Percentiles rank a stretch among this genome's conserved stretches.
These are phyloP conservation scores for Silene conica DNA, from an alignment of 148 eudicot species.

Conservation along the genomic window DNA sequence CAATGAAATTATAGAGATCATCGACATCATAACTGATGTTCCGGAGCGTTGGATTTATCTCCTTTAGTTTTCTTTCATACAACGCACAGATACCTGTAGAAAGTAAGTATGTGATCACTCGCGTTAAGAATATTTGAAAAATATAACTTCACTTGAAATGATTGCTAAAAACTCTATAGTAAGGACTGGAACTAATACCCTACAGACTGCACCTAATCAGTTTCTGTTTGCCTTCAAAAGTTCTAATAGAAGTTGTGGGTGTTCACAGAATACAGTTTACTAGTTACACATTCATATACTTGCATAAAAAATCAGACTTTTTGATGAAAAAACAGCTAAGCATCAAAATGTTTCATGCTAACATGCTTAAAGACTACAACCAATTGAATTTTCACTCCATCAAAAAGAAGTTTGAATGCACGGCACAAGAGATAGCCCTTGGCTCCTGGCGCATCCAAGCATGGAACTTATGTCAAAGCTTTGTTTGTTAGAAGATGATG, in stretches of 20 bases:
- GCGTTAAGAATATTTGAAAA: background rate
- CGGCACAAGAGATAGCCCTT: background rate
- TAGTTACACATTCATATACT: background rate
- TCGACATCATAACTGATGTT: slow-evolving; percentile 77
- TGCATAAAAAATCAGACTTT: background rate
- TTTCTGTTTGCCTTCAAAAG: too few relatives aligned
- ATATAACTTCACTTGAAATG: background rate
- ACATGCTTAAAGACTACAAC: background rate
- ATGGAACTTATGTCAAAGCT: background rate
- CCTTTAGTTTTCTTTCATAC: slow-evolving; percentile 90
- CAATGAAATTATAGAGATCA: slow-evolving; percentile 90
- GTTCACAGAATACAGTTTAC: too few relatives aligned
- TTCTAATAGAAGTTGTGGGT: background rate
- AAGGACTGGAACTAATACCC: background rate
- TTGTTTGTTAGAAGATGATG: background rate
- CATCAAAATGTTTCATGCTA: background rate
- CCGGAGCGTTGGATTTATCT: slow-evolving; percentile 69
- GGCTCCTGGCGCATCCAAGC: background rate
- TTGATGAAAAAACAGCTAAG: background rate
- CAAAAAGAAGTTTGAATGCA: background rate
- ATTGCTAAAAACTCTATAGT: background rate
- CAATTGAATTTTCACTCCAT: background rate
- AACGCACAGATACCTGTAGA: slow-evolving; percentile 79
- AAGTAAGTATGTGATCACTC: background rate
- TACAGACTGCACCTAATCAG: background rate